These are phyloP conservation scores for Neonectria neomacrospora DNA, from an alignment of 2,329 filamentous ascomycete genomes.

Conservation along the genomic window DNA sequence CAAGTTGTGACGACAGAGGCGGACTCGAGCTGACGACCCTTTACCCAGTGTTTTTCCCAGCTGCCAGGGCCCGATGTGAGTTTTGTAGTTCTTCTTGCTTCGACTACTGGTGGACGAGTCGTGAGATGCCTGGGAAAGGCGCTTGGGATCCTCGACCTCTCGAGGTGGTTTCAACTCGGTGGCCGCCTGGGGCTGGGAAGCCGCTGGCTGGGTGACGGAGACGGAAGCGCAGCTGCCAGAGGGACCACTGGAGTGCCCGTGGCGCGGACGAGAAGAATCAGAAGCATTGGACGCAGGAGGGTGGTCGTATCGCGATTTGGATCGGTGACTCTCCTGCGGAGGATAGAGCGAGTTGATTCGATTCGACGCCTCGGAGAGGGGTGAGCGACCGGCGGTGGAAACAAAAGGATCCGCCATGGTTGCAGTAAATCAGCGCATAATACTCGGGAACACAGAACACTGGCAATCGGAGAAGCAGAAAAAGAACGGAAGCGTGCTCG, in stretches of 20 bases:
- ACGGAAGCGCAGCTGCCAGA: constrained; percentile 32
- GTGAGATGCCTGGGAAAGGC: constrained; percentile 55
- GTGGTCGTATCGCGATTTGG: constrained; percentile 48
- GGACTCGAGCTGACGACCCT: constrained; percentile 88
- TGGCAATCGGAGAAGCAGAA: constrained; percentile 25
- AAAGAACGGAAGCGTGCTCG: constrained; percentile 12
- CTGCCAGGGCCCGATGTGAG: constrained; percentile 93
- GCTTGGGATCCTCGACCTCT: constrained; percentile 49
- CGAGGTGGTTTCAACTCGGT: constrained; percentile 43
- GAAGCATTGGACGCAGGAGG: constrained; percentile 26
- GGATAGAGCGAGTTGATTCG: constrained; percentile 57
- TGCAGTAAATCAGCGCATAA: constrained; percentile 50
- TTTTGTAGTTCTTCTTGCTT: constrained; percentile 64
- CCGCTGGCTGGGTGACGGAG: constrained; percentile 25
- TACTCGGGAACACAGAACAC: constrained; percentile 38
- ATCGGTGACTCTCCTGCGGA: constrained; percentile 39
- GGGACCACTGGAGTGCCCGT: constrained; percentile 32
- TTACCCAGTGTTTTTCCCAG: constrained; percentile 89
- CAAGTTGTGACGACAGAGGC: constrained; percentile 81
- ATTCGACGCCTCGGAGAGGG: constrained; percentile 60
- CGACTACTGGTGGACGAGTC: constrained; percentile 54
- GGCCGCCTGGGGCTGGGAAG: constrained; percentile 33
- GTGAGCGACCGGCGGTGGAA: constrained; percentile 49
- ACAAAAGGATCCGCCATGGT: constrained; percentile 49
- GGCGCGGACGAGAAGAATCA: constrained; percentile 29